Base-by-base conservation (phyloP, 805 yeast species). In the Saturnispora silvae region DNA sequence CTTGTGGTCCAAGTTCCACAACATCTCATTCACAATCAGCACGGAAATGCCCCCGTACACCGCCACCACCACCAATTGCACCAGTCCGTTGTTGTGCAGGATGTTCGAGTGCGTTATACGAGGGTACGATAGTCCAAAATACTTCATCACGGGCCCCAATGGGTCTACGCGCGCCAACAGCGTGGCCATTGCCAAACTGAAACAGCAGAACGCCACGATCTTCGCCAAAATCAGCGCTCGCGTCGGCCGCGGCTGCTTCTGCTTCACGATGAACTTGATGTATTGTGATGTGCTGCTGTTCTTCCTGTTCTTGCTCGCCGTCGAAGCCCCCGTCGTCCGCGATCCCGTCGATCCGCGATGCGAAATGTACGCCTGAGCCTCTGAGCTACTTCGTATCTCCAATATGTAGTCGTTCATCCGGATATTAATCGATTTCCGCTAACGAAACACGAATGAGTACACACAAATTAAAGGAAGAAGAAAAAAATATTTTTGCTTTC, bases 1-100 rank as follows among this genome's bases (percentile, higher is more conserved):
- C 23, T 56, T 56, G 40, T 60, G 62, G 37, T 54, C 53, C 4
- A 57, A 34, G 9, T 54, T 40, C 20, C 57, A 50, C 31, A 46
- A 47, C 3, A 48, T 34, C 31, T 40, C 36, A 30, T 47, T 46
- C 3, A 53, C 38, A 17, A 46, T 20, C 29, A 42, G 43, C 14
- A 44, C 28, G 5, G 37, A 33, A 6, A 29, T 23, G 17, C 24
- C 11, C 39, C 30, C 25, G 20, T 36, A 36, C 4, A 23, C 32
- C 10, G 28, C 20, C 15, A 28, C 22, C 7, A 28, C 28, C 8
- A 20, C 10, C n/a, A n/a, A n/a, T n/a, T n/a, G n/a, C n/a, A n/a
- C n/a, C n/a, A n/a, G n/a, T n/a, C n/a, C n/a, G n/a, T n/a, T n/a
- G n/a, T n/a, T n/a, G n/a, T n/a, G n/a, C n/a, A n/a, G n/a, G n/a